Conservation (phyloP, 371 early-diverging fungal genomes). For the Zychaea mexicana region DNA sequence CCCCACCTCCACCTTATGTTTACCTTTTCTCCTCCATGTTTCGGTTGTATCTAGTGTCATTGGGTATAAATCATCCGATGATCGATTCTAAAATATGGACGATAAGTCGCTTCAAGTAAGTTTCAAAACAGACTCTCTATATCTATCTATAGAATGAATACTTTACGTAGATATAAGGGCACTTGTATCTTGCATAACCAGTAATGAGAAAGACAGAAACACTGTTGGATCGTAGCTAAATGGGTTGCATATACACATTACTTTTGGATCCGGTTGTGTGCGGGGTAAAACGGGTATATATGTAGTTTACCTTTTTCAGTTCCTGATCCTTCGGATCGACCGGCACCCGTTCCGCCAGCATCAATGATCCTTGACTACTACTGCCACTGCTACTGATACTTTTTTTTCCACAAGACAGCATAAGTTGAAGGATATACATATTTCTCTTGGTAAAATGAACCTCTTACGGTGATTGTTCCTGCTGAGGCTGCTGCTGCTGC, state of each 20-base stretch:
- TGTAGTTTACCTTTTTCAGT: slow-evolving; percentile 38
- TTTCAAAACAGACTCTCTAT: too few species aligned
- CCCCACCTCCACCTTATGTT: not conserved
- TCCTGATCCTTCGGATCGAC: slow-evolving; percentile 53
- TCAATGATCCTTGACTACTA: slow-evolving; percentile 16
- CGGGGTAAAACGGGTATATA: not conserved
- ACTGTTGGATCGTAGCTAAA: slow-evolving; percentile 16
- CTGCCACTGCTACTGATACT: not conserved
- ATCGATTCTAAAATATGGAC: slow-evolving; percentile 9
- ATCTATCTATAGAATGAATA: too few species aligned
- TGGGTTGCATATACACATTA: not conserved
- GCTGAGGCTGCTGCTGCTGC: too few species aligned
- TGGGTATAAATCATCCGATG: not conserved
- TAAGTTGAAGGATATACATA: too few species aligned
- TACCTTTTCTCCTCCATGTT: slow-evolving; percentile 15
- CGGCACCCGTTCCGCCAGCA: not conserved
- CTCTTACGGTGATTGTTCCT: not conserved
- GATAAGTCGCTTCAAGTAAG: too few species aligned
- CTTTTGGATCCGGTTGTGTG: not conserved
- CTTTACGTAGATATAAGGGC: slow-evolving; percentile 84
- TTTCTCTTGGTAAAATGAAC: too few species aligned
- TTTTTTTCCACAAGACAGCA: too few species aligned
- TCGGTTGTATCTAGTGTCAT: slow-evolving; percentile 1
- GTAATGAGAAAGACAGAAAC: slow-evolving; percentile 72
- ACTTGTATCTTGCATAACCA: slow-evolving; percentile 77